A percentile compares a stretch with the other conserved stretches of the same genome.
These are phyloP conservation scores for Jamesozyma jinghongensis DNA, from an alignment of 805 yeast species.

Conservation along the genomic window DNA sequence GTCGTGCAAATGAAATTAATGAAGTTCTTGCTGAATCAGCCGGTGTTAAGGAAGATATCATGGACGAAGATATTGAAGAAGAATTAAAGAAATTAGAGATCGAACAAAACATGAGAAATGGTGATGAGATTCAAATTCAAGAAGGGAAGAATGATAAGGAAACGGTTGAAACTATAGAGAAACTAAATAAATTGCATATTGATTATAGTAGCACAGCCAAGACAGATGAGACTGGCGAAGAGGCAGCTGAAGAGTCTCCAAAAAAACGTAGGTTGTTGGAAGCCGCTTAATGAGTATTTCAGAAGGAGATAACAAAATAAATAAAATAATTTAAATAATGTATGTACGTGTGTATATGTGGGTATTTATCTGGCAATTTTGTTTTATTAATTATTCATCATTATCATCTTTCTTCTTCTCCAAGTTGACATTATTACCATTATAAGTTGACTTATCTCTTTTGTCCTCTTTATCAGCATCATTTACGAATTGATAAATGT, in stretches of 20 bases:
- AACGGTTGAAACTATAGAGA: constrained; percentile 13
- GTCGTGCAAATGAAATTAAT: constrained; percentile 33
- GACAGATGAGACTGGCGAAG: not conserved
- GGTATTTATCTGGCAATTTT: not conserved
- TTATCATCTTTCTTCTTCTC: constrained; percentile 39
- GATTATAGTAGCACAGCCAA: not conserved
- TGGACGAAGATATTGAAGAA: constrained; percentile 31
- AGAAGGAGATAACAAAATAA: not conserved
- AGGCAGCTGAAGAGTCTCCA: not conserved
- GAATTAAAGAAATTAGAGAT: constrained; percentile 13
- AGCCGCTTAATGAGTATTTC: not conserved
- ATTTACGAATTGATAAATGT: constrained; percentile 24
- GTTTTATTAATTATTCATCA: not conserved
- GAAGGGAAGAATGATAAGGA: not conserved
- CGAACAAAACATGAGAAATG: constrained; percentile 1
- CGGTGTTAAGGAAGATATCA: constrained; percentile 23
- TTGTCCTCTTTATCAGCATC: constrained; percentile 19
- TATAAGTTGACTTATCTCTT: constrained; percentile 41
- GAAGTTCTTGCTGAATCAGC: constrained; percentile 17
- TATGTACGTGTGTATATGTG: not conserved
- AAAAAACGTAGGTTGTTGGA: not conserved
- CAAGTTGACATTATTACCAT: constrained; percentile 46
- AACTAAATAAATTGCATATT: constrained; percentile 20
- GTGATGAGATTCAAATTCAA: not conserved
- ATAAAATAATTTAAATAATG: constrained; percentile 1